These are phyloP conservation scores for Venturia pyrina DNA, from an alignment of 2,329 filamentous ascomycete genomes.

Conservation along the genomic window DNA sequence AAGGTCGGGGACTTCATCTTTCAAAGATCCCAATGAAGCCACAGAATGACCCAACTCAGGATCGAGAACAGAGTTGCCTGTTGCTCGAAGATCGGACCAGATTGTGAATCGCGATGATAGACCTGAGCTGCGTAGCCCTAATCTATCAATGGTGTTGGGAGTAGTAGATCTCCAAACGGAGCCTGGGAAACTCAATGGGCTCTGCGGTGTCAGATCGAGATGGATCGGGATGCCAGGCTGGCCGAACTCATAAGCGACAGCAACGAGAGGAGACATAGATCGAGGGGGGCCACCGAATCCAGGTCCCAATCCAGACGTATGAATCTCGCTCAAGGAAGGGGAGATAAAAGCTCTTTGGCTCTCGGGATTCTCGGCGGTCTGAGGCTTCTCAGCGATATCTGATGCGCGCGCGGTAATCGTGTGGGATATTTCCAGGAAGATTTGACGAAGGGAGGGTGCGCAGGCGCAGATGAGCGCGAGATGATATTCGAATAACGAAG, in stretches of 20 bases:
- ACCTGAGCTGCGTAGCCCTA: background rate
- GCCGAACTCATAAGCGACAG: background rate
- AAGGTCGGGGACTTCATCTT: background rate
- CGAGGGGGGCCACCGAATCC: background rate
- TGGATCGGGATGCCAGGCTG: background rate
- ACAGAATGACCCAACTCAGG: background rate
- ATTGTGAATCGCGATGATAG: background rate
- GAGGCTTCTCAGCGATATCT: background rate
- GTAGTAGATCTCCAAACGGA: background rate
- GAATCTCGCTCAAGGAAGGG: background rate
- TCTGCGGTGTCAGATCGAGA: background rate
- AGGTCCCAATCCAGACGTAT: background rate
- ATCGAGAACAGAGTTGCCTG: background rate
- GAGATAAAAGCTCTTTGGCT: background rate
- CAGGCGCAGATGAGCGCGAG: constrained; percentile 7
- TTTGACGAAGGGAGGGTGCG: background rate
- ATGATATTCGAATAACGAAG: background rate
- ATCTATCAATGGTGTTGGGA: background rate
- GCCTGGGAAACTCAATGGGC: background rate
- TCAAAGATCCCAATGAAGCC: background rate
- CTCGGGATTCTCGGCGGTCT: background rate
- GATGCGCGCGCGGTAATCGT: background rate
- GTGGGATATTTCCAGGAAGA: background rate
- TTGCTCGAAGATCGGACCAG: background rate
- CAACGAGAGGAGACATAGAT: background rate